Percentiles rank a stretch among this genome's conserved stretches.
Conservation (phyloP, 257 asterid genomes). For the Salvia miltiorrhiza region DNA sequence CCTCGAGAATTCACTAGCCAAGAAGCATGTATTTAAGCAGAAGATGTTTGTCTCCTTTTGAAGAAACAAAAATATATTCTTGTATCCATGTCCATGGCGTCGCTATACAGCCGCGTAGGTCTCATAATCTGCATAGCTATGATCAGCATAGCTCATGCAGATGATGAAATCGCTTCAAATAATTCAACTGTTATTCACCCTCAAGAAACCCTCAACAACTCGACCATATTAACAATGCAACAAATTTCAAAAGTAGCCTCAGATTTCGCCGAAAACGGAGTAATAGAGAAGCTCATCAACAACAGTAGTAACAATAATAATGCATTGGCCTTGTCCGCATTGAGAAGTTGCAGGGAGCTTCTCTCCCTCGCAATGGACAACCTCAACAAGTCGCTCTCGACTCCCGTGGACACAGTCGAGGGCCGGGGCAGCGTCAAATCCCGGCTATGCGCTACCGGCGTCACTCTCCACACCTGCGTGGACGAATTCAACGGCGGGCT, state of each 20-base stretch:
- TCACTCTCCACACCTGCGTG: constrained; percentile 14
- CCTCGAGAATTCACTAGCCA: too few species aligned
- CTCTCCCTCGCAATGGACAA: constrained; percentile 7
- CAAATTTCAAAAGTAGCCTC: not conserved
- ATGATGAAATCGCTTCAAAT: not conserved
- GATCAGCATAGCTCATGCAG: not conserved
- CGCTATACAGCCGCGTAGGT: too few species aligned
- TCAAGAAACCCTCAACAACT: not conserved
- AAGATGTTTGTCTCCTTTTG: too few species aligned
- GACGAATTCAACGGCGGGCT: constrained; percentile 6
- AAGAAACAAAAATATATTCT: too few species aligned
- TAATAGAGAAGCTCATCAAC: not conserved
- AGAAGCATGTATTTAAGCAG: too few species aligned
- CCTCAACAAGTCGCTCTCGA: constrained; percentile 1
- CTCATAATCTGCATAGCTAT: too few species aligned
- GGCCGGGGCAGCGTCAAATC: not conserved
- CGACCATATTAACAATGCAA: not conserved
- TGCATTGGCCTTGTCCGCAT: constrained; percentile 6
- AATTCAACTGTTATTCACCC: not conserved
- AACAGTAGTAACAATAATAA: not conserved
- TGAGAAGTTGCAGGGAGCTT: constrained; percentile 13
- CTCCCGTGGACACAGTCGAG: not conserved
- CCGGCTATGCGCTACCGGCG: constrained; percentile 13
- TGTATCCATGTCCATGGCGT: too few species aligned
- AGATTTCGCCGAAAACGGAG: not conserved